These are phyloP conservation scores for Syzygium malaccense DNA, from an alignment of 441 rosid species.

Conservation along the genomic window DNA sequence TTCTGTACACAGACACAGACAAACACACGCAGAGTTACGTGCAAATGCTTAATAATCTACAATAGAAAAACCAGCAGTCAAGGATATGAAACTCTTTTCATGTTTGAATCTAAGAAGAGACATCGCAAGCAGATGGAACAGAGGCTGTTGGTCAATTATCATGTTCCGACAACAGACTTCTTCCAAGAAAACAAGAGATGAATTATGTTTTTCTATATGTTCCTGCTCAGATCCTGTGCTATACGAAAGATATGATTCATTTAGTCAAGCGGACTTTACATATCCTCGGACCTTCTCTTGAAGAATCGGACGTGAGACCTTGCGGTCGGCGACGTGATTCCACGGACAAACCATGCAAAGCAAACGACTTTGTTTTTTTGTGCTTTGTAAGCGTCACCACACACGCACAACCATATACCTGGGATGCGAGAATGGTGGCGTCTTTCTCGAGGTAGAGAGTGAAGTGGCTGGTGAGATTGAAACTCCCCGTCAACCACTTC, in stretches of 20 bases:
- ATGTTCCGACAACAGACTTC: neutral
- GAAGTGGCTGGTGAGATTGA: constrained; percentile 74
- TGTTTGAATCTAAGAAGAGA: neutral
- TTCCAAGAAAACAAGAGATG: neutral
- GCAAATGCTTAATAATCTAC: neutral
- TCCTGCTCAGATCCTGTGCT: neutral
- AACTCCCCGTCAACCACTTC: constrained; percentile 80
- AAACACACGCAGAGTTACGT: neutral
- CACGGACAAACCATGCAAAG: neutral
- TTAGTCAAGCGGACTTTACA: neutral
- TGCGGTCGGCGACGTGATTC: neutral
- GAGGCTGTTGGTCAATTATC: neutral
- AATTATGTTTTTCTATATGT: neutral
- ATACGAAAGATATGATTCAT: neutral
- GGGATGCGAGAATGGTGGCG: constrained; percentile 60
- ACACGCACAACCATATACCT: constrained; percentile 23
- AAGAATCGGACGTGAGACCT: neutral
- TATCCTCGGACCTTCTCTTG: neutral
- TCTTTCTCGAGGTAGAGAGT: constrained; percentile 65
- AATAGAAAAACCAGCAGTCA: neutral
- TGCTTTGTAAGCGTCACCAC: neutral
- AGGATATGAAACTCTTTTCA: neutral
- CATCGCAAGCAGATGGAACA: neutral
- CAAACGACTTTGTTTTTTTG: neutral
- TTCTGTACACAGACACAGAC: neutral